Evolutionary conservation across 257 asterid genomes (phyloP).

Genomic region (Penstemon davidsonii): DNA sequence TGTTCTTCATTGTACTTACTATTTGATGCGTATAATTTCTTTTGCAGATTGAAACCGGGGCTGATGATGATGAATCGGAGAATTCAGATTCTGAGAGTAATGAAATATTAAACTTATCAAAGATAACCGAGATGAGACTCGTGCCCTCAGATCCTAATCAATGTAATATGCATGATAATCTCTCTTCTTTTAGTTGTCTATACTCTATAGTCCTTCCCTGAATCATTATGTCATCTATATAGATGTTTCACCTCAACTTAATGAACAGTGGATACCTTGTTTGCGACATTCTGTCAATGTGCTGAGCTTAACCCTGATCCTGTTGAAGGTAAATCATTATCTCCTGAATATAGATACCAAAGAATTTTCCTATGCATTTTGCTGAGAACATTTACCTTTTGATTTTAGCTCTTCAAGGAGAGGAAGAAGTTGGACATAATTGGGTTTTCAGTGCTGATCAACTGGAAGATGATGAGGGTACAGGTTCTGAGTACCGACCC

Average conservation of each 20-base stretch:
- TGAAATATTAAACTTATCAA: constrained; percentile 54
- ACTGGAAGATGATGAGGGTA: constrained; percentile 42
- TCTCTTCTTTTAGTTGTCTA: no score
- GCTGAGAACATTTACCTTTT: constrained; percentile 10
- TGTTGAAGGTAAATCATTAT: constrained; percentile 46
- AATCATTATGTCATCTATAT: not conserved
- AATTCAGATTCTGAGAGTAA: constrained; percentile 66
- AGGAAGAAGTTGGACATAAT: constrained; percentile 65
- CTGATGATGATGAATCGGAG: constrained; percentile 66
- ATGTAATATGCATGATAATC: constrained; percentile 34
- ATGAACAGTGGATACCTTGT: constrained; percentile 73
- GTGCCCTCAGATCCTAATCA: constrained; percentile 84
- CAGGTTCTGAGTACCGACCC: constrained; percentile 29
- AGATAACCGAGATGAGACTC: constrained; percentile 85
- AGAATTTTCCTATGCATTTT: not conserved
- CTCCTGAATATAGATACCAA: constrained; percentile 3
- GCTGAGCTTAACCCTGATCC: constrained; percentile 98
- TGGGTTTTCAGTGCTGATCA: constrained; percentile 90
- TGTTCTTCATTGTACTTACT: constrained; percentile 6
- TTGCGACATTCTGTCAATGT: constrained; percentile 81
- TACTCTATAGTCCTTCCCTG: not conserved
- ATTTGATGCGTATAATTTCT: constrained; percentile 16
- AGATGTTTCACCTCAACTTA: constrained; percentile 14
- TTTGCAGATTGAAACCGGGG: constrained; percentile 74
- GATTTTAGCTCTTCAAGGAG: constrained; percentile 33